Conservation (phyloP, 202 grass and related monocot genomes). For the Elaeis oleifera region DNA sequence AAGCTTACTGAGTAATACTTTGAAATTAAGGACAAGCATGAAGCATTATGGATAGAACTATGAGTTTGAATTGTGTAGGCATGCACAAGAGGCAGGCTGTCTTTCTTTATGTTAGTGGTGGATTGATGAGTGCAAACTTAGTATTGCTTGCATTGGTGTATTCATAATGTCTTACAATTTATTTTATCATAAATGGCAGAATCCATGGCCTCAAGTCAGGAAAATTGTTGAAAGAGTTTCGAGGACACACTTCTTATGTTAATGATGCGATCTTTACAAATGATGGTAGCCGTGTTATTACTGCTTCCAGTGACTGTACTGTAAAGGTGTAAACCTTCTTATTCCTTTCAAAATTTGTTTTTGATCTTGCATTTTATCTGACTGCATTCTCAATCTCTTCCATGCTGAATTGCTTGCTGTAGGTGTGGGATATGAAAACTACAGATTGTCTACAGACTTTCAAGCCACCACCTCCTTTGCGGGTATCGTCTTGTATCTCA, state of each 20-base stretch:
- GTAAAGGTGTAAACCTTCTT: conserved; percentile 62
- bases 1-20: too few species aligned
- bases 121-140: too few species aligned
- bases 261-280: conserved; percentile 91
- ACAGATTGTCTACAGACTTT: conserved; percentile 96
- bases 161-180: not conserved
- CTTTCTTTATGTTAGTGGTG: too few species aligned
- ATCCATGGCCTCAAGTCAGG: conserved; percentile 96
- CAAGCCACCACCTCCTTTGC: conserved; percentile 91
- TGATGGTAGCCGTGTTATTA: conserved; percentile 84
- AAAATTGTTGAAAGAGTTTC: conserved; percentile 97
- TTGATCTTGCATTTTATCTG: too few species aligned
- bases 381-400: not conserved
- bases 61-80: too few species aligned
- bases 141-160: too few species aligned
- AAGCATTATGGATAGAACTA: too few species aligned
- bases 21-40: too few species aligned
- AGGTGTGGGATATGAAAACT: conserved; percentile 98
- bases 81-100: too few species aligned
- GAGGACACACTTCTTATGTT: conserved; percentile 84
- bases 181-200: conserved; percentile 28
- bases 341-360: conserved; percentile 13
- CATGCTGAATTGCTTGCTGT: conserved; percentile 26
- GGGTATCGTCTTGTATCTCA: conserved; percentile 36
- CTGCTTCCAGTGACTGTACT: conserved; percentile 93